Conservation (phyloP, 176 grass and related monocot species). For the Avena eriantha region DNA sequence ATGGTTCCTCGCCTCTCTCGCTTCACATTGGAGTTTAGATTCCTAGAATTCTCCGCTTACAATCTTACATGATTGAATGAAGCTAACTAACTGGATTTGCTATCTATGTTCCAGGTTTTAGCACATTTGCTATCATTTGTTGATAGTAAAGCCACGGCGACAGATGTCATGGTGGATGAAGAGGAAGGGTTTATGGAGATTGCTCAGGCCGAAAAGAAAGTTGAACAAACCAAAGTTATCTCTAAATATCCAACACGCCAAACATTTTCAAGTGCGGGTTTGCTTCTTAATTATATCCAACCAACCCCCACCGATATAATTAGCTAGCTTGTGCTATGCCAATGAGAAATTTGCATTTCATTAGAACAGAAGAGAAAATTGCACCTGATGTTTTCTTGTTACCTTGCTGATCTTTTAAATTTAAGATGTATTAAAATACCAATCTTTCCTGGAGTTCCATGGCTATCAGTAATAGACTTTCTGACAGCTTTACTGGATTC, state of each 20-base stretch:
- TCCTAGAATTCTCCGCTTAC: not conserved
- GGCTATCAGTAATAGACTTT: not conserved
- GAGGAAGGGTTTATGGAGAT: conserved; percentile 42
- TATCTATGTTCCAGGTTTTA: conserved; percentile 52
- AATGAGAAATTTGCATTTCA: not conserved
- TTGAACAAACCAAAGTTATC: conserved; percentile 22
- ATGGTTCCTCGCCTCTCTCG: not conserved
- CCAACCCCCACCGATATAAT: not conserved
- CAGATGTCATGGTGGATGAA: conserved; percentile 43
- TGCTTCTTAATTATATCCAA: not conserved
- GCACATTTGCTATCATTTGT: conserved; percentile 62
- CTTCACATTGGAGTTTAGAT: not conserved
- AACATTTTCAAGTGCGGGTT: conserved; percentile 45
- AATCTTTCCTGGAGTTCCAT: not conserved
- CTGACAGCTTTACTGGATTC: not conserved
- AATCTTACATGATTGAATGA: not conserved
- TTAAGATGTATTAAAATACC: not conserved
- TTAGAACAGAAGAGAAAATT: not conserved
- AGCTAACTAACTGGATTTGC: not conserved
- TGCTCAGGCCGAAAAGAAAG: conserved; percentile 43
- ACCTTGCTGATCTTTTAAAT: not conserved
- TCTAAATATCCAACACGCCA: not conserved
- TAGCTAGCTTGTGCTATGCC: not conserved
- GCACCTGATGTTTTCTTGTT: not conserved
- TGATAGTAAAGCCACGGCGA: conserved; percentile 39